Conservation (phyloP, 129 eudicot species). For the Saussurea involucrata region DNA sequence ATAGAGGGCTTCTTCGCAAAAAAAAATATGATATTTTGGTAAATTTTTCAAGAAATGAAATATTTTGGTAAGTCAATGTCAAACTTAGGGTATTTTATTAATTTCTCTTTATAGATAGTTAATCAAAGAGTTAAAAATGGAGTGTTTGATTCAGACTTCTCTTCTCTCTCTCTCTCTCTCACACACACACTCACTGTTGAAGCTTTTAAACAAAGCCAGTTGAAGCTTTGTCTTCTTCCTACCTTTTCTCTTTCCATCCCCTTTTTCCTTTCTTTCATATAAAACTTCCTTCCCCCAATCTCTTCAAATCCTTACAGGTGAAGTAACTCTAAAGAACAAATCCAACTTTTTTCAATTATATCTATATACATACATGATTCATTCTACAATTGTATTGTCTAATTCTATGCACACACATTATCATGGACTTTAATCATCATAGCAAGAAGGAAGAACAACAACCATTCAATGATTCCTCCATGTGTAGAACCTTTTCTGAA, state of each 20-base stretch:
- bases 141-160: not conserved
- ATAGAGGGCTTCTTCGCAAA: no score
- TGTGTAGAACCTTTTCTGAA: slow-evolving; percentile 16
- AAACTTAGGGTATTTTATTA: no score
- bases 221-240: slow-evolving; percentile 25
- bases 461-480: slow-evolving; percentile 14
- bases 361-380: not conserved
- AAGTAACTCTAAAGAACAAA: slow-evolving; percentile 12
- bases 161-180: not conserved
- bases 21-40: no score
- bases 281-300: not conserved
- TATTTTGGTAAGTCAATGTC: no score
- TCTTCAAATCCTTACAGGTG: slow-evolving; percentile 23
- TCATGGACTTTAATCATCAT: slow-evolving; percentile 17
- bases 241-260: not conserved
- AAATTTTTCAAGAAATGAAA: no score
- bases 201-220: slow-evolving; percentile 22
- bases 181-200: not conserved
- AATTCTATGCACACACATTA: not conserved
- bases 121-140: not conserved
- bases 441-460: slow-evolving; percentile 25
- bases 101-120: no score
- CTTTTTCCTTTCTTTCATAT: not conserved
- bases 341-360: slow-evolving; percentile 9
- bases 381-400: not conserved